These are phyloP conservation scores for Ophiostoma pallidulum DNA, from an alignment of 2,329 filamentous ascomycete genomes.

Conservation along the genomic window DNA sequence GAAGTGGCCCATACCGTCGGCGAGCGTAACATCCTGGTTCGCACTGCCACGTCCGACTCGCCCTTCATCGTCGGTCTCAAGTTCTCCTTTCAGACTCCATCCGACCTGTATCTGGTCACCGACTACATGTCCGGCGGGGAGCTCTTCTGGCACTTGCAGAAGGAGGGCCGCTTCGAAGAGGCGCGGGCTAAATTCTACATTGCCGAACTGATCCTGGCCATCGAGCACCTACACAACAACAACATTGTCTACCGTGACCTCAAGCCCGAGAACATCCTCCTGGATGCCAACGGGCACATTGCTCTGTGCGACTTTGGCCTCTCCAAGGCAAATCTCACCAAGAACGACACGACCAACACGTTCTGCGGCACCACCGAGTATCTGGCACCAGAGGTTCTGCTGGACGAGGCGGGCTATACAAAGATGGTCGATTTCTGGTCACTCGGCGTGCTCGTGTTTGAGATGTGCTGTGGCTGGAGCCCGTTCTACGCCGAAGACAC, in stretches of 20 bases:
- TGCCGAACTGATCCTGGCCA: constrained; percentile 87
- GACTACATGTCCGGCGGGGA: constrained; percentile 99
- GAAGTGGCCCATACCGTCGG: constrained; percentile 96
- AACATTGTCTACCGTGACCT: constrained; percentile 97
- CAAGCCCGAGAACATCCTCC: constrained; percentile 93
- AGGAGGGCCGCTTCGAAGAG: constrained; percentile 92
- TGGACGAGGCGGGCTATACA: constrained; percentile 95
- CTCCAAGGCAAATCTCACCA: constrained; percentile 93
- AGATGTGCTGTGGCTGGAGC: constrained; percentile 99
- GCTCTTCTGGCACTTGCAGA: constrained; percentile 96
- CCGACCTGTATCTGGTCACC: constrained; percentile 94
- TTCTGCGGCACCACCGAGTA: constrained; percentile 99
- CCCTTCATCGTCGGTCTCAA: constrained; percentile 97
- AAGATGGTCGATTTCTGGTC: constrained; percentile 99
- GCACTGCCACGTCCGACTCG: constrained; percentile 90
- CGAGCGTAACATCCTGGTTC: constrained; percentile 92
- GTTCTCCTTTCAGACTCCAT: constrained; percentile 96
- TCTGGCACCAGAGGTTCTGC: constrained; percentile 83
- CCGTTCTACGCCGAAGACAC: constrained; percentile 98
- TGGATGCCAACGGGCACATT: constrained; percentile 96
- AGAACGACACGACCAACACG: constrained; percentile 96
- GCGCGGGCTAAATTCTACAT: constrained; percentile 97
- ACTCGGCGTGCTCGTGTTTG: constrained; percentile 90
- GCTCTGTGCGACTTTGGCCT: constrained; percentile 95
- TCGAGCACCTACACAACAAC: constrained; percentile 91